Conservation (phyloP, 345 rosid species). For the Cardiospermum halicacabum region DNA sequence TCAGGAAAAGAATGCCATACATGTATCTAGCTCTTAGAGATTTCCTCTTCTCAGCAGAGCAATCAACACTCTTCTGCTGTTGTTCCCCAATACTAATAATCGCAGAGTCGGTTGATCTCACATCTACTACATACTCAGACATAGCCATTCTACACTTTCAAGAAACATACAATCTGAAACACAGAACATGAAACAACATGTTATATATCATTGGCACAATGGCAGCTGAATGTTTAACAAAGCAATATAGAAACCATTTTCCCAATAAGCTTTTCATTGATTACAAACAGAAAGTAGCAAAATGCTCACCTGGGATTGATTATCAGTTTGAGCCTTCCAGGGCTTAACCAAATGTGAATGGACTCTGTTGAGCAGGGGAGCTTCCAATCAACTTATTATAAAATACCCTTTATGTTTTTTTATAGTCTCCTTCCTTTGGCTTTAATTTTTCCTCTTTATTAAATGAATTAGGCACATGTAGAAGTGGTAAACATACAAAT, state of each 20-base stretch:
- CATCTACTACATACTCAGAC: slow-evolving; percentile 15
- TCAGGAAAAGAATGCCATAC: slow-evolving; percentile 66
- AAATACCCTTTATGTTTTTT: background rate
- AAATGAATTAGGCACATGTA: background rate
- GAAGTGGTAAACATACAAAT: background rate
- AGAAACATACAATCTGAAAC: background rate
- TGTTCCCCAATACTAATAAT: slow-evolving; percentile 22
- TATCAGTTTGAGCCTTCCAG: background rate
- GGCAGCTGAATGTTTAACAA: background rate
- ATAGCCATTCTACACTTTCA: slow-evolving; percentile 26
- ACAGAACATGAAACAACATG: background rate
- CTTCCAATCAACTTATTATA: background rate
- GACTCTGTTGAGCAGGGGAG: slow-evolving; percentile 7
- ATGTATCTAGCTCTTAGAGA: slow-evolving; percentile 58
- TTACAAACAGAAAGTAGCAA: background rate
- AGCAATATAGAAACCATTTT: background rate
- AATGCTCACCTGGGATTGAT: slow-evolving; percentile 19
- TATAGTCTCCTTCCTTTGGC: background rate
- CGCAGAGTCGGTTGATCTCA: slow-evolving; percentile 30
- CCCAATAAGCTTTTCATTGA: background rate
- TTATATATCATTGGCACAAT: background rate
- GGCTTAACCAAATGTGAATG: slow-evolving; percentile 10
- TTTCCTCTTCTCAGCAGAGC: slow-evolving; percentile 36
- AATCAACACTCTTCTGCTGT: slow-evolving; percentile 24
- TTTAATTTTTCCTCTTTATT: background rate